These are phyloP conservation scores for Corrigiola litoralis DNA, from an alignment of 179 eudicot species.

Conservation along the genomic window DNA sequence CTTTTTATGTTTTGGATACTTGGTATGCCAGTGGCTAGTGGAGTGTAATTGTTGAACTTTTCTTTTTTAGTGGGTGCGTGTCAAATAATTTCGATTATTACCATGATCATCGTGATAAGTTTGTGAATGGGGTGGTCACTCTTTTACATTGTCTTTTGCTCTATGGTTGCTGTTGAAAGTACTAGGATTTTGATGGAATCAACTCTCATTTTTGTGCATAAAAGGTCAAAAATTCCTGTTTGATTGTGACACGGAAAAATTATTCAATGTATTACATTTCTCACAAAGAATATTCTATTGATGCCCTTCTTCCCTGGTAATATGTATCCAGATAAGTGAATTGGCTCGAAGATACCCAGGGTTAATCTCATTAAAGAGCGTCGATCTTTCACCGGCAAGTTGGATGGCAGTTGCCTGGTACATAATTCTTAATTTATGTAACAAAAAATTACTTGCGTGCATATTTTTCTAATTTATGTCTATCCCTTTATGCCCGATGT, in stretches of 20 bases:
- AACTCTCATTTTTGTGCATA: background rate
- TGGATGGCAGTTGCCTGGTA: constrained; percentile 99
- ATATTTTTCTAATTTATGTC: too few species aligned
- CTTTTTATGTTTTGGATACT: too few species aligned
- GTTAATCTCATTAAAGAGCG: constrained; percentile 78
- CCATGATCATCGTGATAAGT: too few species aligned
- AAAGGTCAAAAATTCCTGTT: background rate
- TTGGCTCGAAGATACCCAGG: constrained; percentile 74
- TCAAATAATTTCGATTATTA: too few species aligned
- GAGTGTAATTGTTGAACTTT: too few species aligned
- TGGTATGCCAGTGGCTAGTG: too few species aligned
- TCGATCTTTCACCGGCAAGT: constrained; percentile 98
- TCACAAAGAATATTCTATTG: constrained; percentile 5
- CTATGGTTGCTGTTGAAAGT: too few species aligned
- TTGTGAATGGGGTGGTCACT: too few species aligned
- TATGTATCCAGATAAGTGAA: constrained; percentile 22
- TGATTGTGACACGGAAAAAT: constrained; percentile 7
- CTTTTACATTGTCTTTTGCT: background rate
- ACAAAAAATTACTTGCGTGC: too few species aligned
- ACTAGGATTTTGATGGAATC: background rate
- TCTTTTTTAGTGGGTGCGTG: too few species aligned
- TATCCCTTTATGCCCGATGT: too few species aligned
- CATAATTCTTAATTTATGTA: background rate
- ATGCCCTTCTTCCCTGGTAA: background rate
- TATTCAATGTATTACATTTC: background rate